Percentiles rank a stretch among this genome's conserved stretches.
phyloP scores from a whole-genome alignment of 176 grass and related monocot species.

The Saccharum spontaneum region DNA sequence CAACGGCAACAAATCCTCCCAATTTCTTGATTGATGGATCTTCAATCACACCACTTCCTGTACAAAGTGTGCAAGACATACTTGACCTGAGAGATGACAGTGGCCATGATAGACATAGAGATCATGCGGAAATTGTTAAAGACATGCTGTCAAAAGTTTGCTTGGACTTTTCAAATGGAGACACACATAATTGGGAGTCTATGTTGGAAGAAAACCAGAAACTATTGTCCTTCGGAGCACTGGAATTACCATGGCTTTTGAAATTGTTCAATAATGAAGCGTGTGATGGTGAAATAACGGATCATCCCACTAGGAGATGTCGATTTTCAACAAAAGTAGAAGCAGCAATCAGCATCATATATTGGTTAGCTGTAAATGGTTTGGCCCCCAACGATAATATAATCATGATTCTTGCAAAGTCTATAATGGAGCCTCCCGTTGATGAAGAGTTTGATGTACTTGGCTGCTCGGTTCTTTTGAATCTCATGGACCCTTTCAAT shows the following conservation, averaged over 20 bases:
- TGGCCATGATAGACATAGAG: conserved; percentile 42
- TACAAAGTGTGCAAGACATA: conserved; percentile 60
- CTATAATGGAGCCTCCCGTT: conserved; percentile 67
- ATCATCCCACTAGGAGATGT: conserved; percentile 48
- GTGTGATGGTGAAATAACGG: conserved; percentile 47
- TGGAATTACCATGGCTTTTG: conserved; percentile 85
- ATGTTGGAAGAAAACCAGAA: conserved; percentile 67
- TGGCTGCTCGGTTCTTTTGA: conserved; percentile 75
- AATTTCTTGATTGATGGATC: conserved; percentile 54
- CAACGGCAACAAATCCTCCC: conserved; percentile 54
- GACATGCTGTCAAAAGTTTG: conserved; percentile 71
- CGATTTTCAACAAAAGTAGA: conserved; percentile 55
- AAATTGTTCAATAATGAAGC: conserved; percentile 63
- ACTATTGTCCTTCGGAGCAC: conserved; percentile 62
- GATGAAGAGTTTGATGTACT: conserved; percentile 72
- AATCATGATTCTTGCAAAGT: conserved; percentile 72
- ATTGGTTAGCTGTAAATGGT: conserved; percentile 67
- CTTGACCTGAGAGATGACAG: conserved; percentile 51
- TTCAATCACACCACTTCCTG: conserved; percentile 47
- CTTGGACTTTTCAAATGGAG: conserved; percentile 55
- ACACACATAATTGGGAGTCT: conserved; percentile 46
- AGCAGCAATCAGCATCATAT: conserved; percentile 62
- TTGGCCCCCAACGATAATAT: conserved; percentile 77
- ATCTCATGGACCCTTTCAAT: conserved; percentile 86
- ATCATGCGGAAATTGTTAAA: conserved; percentile 47